Evolutionary conservation across 2,329 filamentous ascomycete species (phyloP).

Genomic region (Corynespora cassiicola): DNA sequence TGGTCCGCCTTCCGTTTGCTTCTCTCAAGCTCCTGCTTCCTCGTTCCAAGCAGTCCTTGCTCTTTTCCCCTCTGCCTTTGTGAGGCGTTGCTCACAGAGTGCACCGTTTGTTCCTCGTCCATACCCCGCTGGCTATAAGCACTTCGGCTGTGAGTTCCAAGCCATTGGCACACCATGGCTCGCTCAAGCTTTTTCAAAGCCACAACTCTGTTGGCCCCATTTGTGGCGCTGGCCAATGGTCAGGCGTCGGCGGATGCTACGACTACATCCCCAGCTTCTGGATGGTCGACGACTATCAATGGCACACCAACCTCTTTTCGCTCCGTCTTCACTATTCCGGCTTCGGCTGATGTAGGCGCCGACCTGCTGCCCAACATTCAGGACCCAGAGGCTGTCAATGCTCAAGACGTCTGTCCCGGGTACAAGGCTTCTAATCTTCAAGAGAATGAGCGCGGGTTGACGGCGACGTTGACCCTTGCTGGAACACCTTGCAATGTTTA

Average conservation of each 20-base stretch:
- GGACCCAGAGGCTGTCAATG: conserved; percentile 68
- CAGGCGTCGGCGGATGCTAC: conserved; percentile 24
- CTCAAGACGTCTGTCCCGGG: conserved; percentile 68
- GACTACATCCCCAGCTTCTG: conserved; percentile 24
- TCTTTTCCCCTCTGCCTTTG: neutral
- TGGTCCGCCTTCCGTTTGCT: neutral
- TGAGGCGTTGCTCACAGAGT: too few species aligned
- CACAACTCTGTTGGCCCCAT: conserved; percentile 26
- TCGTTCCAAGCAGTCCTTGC: conserved; percentile 5
- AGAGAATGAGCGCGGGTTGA: conserved; percentile 55
- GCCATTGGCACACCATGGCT: conserved; percentile 29
- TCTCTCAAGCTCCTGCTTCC: neutral
- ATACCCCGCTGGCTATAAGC: too few species aligned
- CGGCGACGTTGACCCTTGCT: conserved; percentile 59
- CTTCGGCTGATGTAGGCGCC: conserved; percentile 40
- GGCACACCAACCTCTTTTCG: conserved; percentile 39
- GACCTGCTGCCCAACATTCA: conserved; percentile 65
- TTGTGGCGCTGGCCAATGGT: conserved; percentile 29
- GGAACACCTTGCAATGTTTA: conserved; percentile 73
- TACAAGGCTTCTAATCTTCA: conserved; percentile 62
- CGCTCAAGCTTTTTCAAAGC: conserved; percentile 29
- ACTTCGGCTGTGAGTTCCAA: neutral
- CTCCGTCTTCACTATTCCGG: conserved; percentile 45
- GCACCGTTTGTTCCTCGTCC: neutral
- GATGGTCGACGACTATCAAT: conserved; percentile 29